Evolutionary conservation across 768 basidiomycete genomes (phyloP), one percentile per base, ranked within the genome.

Genomic region (Calocybe indica): DNA sequence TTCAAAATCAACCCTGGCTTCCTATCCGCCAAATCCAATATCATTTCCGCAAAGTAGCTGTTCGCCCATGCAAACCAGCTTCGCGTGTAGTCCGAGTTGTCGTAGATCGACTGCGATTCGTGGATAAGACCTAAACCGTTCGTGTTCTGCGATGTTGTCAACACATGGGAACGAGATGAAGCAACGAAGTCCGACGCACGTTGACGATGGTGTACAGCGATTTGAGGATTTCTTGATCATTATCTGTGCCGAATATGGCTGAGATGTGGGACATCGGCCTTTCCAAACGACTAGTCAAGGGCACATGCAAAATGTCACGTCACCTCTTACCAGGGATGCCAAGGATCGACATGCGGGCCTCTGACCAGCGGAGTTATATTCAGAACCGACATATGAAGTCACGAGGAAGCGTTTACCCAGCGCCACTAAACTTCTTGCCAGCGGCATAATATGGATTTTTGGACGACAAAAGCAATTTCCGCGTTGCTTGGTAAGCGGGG

Each of bases 1-100:
- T 75, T 75, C 60, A 90, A 72, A 41, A 89, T 78, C 29, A 89
- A 68, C 42, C 72, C 69, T 4, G 88, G 88, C 61, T 88, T 88
- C 50, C 86, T 73, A 52, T 78, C 69, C 37, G 88, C 87, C 32
- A 90, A 69, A 55, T 90, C 86, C 46, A 89, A 63, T 13, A 89
- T 68, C 84, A 88, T 87, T 68, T 89, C 87, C 33, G 87, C 80
- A 57, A 88, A 89, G 62, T 84, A 90, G 62, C 84, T 85, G 60
- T 87, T 88, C 10, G 82, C 87, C 86, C 85, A 88, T 14, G 87
- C 86, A 62, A 88, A 88, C 85, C 85, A 88, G 13, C 79, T 72
- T 14, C 86, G 73, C 33, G 84, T 87, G 56, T 85, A 88, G 28
- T 72, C 70, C 11, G 63, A 65, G 13, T 62, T 54, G 32, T 80